Conservation (phyloP, 495 filamentous ascomycete species). For the Penicillium subrubescens region DNA sequence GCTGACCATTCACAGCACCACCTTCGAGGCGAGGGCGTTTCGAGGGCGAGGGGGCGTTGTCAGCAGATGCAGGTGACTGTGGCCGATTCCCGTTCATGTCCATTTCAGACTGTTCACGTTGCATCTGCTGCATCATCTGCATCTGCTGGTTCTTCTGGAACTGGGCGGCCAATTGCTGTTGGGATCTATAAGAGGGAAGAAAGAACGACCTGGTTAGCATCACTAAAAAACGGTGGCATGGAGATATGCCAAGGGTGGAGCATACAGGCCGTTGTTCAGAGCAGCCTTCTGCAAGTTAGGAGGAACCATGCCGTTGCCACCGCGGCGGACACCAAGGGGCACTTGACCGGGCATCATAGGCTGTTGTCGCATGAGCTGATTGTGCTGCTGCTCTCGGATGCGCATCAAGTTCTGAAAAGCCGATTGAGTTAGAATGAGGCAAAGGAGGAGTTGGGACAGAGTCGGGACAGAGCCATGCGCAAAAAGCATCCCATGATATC, state of each 20-base stretch:
- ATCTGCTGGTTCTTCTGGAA: slow-evolving; percentile 70
- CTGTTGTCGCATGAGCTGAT: slow-evolving; percentile 69
- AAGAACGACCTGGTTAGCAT: slow-evolving; percentile 18
- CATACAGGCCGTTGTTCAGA: slow-evolving; percentile 66
- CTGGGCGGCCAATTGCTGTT: slow-evolving; percentile 56
- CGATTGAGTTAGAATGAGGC: slow-evolving; percentile 21
- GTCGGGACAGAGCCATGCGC: neutral
- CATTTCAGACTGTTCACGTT: slow-evolving; percentile 81
- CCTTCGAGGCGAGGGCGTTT: slow-evolving; percentile 89
- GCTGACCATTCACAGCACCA: slow-evolving; percentile 69
- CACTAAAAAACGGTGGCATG: slow-evolving; percentile 5
- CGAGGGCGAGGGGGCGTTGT: slow-evolving; percentile 88
- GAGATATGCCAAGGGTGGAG: slow-evolving; percentile 13
- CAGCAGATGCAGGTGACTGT: slow-evolving; percentile 77
- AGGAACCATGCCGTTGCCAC: slow-evolving; percentile 41
- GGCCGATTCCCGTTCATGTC: slow-evolving; percentile 82
- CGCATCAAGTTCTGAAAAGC: slow-evolving; percentile 42
- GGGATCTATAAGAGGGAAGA: slow-evolving; percentile 28
- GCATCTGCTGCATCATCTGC: slow-evolving; percentile 73
- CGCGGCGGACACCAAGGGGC: slow-evolving; percentile 54
- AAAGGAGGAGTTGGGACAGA: neutral
- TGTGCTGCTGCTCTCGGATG: slow-evolving; percentile 56
- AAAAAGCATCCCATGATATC: neutral
- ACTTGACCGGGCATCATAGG: slow-evolving; percentile 71
- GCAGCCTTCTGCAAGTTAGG: slow-evolving; percentile 68